Percentiles rank a stretch among this genome's conserved stretches.
phyloP scores from a whole-genome alignment of 1,284 basidiomycete species.

The Moesziomyces aphidis region DNA sequence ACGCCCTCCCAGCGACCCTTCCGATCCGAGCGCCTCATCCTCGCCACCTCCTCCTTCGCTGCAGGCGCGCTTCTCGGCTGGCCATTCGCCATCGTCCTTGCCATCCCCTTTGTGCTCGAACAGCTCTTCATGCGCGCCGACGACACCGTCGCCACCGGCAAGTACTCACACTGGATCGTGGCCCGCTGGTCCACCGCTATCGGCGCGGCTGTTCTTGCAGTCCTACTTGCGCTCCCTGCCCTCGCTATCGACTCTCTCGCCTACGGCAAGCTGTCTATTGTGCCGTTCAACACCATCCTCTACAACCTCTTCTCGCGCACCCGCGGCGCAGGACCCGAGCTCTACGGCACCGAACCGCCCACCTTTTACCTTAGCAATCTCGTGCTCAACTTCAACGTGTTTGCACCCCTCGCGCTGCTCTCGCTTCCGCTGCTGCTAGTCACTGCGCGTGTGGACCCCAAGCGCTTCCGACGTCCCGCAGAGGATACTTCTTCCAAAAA shows the following conservation, averaged over 20 bases:
- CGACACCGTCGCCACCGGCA: constrained; percentile 32
- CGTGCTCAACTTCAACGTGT: constrained; percentile 90
- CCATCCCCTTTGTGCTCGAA: constrained; percentile 89
- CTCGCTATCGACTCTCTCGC: constrained; percentile 78
- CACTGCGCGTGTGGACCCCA: constrained; percentile 80
- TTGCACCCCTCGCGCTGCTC: constrained; percentile 77
- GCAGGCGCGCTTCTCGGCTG: constrained; percentile 90
- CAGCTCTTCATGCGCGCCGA: constrained; percentile 84
- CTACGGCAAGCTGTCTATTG: constrained; percentile 82
- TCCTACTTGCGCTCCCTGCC: constrained; percentile 74
- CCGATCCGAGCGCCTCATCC: constrained; percentile 60
- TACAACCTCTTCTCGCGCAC: constrained; percentile 85
- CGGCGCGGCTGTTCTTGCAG: constrained; percentile 73
- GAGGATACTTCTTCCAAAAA: constrained; percentile 65
- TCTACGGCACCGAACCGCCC: constrained; percentile 92
- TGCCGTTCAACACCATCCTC: constrained; percentile 90
- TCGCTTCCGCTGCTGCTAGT: constrained; percentile 77
- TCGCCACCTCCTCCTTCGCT: constrained; percentile 80
- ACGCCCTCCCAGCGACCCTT: constrained; percentile 40
- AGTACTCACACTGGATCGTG: constrained; percentile 19
- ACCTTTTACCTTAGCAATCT: constrained; percentile 71
- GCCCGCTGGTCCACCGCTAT: constrained; percentile 76
- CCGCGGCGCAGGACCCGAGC: constrained; percentile 80
- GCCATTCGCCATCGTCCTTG: constrained; percentile 90
- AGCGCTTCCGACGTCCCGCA: constrained; percentile 79